Conservation (phyloP, 108 stramenopile species). For the Schizochytrium sp. region DNA sequence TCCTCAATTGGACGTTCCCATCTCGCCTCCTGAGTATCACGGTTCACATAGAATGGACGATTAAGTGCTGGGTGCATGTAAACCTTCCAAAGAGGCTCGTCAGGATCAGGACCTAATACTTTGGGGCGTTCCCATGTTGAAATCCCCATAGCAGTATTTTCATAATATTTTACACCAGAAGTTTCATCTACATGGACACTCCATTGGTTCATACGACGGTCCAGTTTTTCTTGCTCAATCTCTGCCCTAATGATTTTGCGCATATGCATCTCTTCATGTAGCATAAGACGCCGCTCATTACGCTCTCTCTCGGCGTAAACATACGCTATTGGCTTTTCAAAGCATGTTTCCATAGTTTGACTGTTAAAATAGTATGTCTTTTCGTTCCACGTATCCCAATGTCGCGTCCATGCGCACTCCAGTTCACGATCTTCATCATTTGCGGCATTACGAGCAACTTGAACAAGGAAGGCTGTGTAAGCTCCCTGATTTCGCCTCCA, state of each 20-base stretch:
- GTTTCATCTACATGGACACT: background rate
- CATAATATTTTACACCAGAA: constrained; percentile 17
- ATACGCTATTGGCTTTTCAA: background rate
- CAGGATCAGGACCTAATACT: constrained; percentile 46
- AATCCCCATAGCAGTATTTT: background rate
- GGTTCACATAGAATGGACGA: constrained; percentile 19
- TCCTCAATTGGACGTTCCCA: constrained; percentile 56
- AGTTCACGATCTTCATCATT: background rate
- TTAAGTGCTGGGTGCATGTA: constrained; percentile 11
- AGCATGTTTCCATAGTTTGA: background rate
- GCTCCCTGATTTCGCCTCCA: constrained; percentile 16
- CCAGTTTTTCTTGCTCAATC: background rate
- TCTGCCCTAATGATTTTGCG: constrained; percentile 31
- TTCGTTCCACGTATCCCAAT: constrained; percentile 58
- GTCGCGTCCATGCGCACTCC: constrained; percentile 29
- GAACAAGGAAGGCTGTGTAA: constrained; percentile 4
- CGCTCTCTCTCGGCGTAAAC: constrained; percentile 44
- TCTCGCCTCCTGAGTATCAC: constrained; percentile 33
- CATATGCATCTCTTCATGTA: background rate
- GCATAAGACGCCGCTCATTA: background rate
- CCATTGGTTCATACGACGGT: background rate
- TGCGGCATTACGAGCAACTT: background rate
- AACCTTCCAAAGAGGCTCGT: constrained; percentile 31
- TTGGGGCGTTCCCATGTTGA: constrained; percentile 41
- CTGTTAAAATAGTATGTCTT: constrained; percentile 10